Percentiles rank a stretch among this genome's conserved stretches.
These are phyloP conservation scores for Trichoderma sp. DNA, from an alignment of 2,329 filamentous ascomycete genomes.

Conservation along the genomic window DNA sequence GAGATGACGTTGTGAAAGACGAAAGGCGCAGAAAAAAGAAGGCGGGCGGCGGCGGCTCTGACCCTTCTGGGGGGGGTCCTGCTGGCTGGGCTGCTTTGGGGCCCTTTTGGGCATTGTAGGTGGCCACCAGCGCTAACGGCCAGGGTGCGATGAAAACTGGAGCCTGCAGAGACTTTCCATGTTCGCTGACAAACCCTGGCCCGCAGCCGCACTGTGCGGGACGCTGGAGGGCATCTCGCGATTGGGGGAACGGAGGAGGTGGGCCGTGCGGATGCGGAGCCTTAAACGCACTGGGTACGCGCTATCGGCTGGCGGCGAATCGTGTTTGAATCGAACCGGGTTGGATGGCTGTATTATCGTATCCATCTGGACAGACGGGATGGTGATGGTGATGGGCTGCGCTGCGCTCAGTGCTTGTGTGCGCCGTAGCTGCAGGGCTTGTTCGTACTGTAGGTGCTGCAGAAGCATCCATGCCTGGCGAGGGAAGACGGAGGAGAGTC, in stretches of 20 bases:
- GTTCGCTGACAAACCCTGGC: slow-evolving; percentile 28
- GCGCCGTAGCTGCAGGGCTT: slow-evolving; percentile 5
- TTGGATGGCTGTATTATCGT: background rate
- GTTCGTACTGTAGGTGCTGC: slow-evolving; percentile 16
- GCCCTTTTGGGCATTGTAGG: slow-evolving; percentile 26
- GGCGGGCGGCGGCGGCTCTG: slow-evolving; percentile 37
- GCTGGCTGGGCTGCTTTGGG: slow-evolving; percentile 24
- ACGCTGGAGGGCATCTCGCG: slow-evolving; percentile 8
- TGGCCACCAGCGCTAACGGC: slow-evolving; percentile 27
- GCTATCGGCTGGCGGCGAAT: slow-evolving; percentile 11
- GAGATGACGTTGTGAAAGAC: slow-evolving; percentile 52
- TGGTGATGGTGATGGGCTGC: no score
- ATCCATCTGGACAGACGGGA: no score
- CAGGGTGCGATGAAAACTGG: slow-evolving; percentile 33
- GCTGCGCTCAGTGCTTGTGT: background rate
- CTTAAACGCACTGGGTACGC: background rate
- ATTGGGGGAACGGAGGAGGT: slow-evolving; percentile 21
- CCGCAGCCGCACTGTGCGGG: slow-evolving; percentile 23
- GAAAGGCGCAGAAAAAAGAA: slow-evolving; percentile 42
- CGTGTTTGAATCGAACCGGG: background rate
- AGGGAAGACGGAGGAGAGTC: background rate
- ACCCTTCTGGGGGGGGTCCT: slow-evolving; percentile 22
- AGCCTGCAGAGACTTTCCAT: slow-evolving; percentile 21
- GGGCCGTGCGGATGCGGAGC: background rate
- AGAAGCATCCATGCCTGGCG: background rate